A percentile compares a stretch with the other conserved stretches of the same genome.
These are phyloP conservation scores for Phytophthora megakarya DNA, from an alignment of 352 stramenopile genomes.

Conservation along the genomic window DNA sequence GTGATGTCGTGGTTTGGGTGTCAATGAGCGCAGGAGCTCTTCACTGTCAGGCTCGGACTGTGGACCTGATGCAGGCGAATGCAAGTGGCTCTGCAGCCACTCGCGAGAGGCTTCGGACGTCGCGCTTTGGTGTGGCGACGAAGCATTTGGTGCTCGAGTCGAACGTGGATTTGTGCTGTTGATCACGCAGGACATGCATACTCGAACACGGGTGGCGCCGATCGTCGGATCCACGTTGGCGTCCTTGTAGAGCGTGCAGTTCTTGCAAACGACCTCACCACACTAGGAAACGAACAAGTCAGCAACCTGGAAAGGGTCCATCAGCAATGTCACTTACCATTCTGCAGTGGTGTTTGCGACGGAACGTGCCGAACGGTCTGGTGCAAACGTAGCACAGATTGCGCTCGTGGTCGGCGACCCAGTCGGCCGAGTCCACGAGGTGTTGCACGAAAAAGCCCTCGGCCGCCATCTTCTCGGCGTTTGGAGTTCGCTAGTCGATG, in stretches of 20 bases:
- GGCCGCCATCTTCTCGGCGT: constrained; percentile 22
- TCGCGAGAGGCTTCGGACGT: constrained; percentile 48
- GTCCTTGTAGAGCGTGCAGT: constrained; percentile 79
- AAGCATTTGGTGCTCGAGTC: not conserved
- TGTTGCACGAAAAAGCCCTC: constrained; percentile 74
- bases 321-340: constrained; percentile 47
- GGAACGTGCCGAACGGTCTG: constrained; percentile 77
- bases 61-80: constrained; percentile 55
- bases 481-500: constrained; percentile 9
- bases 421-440: constrained; percentile 75
- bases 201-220: constrained; percentile 66
- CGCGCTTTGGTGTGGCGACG: constrained; percentile 23
- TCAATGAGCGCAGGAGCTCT: constrained; percentile 21
- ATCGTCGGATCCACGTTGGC: constrained; percentile 52
- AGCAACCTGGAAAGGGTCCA: not conserved
- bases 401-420: constrained; percentile 76
- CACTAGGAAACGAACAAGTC: constrained; percentile 43
- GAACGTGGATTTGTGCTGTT: constrained; percentile 39
- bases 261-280: constrained; percentile 82
- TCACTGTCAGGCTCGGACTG: constrained; percentile 49
- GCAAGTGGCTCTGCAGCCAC: constrained; percentile 68
- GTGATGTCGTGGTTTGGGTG: constrained; percentile 20
- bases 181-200: constrained; percentile 83
- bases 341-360: constrained; percentile 87
- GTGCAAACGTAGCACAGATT: constrained; percentile 80